Percentiles rank a stretch among this genome's conserved stretches.
Evolutionary conservation across 1,284 basidiomycete species (phyloP).

Genomic region (Xanthoconium separans): DNA sequence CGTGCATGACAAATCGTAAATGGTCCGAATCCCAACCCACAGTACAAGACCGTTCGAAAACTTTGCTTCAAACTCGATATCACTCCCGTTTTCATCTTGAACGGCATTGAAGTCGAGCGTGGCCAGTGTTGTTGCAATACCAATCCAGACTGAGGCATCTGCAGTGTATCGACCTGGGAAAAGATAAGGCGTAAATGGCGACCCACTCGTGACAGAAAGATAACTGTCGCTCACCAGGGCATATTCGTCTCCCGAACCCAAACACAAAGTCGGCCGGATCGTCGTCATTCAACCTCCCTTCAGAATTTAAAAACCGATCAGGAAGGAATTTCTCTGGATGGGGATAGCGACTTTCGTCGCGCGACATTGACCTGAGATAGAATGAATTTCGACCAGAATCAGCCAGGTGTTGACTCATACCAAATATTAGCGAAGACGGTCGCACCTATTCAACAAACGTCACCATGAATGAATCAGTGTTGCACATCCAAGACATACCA

Average conservation of each 20-base stretch:
- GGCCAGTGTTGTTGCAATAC: not conserved
- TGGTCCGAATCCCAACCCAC: not conserved
- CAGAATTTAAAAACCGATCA: conserved; percentile 12
- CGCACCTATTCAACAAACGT: conserved; percentile 1
- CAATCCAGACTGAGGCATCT: not conserved
- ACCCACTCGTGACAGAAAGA: not conserved
- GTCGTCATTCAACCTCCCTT: conserved; percentile 12
- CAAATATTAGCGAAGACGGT: conserved; percentile 13
- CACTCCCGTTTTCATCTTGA: not conserved
- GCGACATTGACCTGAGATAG: conserved; percentile 18
- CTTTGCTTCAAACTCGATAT: not conserved
- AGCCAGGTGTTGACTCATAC: not conserved
- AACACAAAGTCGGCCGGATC: conserved; percentile 13
- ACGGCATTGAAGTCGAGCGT: not conserved
- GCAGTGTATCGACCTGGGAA: not conserved
- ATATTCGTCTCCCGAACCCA: conserved; percentile 22
- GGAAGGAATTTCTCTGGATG: conserved; percentile 18
- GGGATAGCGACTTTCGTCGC: conserved; percentile 15
- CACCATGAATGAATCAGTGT: not conserved
- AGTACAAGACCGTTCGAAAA: not conserved
- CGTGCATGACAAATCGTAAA: not conserved
- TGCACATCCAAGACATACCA: not conserved
- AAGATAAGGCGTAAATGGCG: not conserved
- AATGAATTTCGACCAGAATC: not conserved
- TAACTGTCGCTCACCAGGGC: conserved; percentile 9